These are phyloP conservation scores for Botrytis galanthina DNA, from an alignment of 2,329 filamentous ascomycete genomes.

Conservation along the genomic window DNA sequence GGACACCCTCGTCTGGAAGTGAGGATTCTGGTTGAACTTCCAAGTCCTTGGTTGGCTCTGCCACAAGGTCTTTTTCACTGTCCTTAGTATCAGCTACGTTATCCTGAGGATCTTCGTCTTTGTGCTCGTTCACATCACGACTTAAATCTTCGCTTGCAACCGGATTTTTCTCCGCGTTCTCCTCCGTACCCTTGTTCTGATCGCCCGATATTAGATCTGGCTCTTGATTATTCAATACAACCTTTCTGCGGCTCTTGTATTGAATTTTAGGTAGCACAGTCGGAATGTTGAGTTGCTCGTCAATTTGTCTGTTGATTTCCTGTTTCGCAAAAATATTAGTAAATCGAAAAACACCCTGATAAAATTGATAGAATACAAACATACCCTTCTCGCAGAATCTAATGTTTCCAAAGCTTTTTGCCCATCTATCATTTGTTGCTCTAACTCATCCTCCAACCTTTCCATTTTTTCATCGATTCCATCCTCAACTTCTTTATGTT, in stretches of 20 bases:
- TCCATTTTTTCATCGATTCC: conserved; percentile 32
- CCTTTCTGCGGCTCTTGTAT: conserved; percentile 31
- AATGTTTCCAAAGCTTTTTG: conserved; percentile 29
- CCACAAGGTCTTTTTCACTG: background rate
- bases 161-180: background rate
- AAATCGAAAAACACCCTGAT: background rate
- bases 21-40: background rate
- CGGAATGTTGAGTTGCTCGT: conserved; percentile 30
- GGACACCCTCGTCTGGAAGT: background rate
- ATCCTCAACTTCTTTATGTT: conserved; percentile 25
- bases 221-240: conserved; percentile 1
- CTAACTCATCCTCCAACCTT: conserved; percentile 34
- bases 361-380: background rate
- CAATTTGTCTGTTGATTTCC: conserved; percentile 35
- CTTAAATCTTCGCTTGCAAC: background rate
- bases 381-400: conserved; percentile 33
- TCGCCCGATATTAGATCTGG: background rate
- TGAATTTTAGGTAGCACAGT: conserved; percentile 31
- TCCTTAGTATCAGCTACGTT: background rate
- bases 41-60: background rate
- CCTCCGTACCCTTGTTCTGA: background rate
- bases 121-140: conserved; percentile 1
- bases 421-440: conserved; percentile 30
- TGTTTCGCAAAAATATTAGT: conserved; percentile 18
- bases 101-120: background rate